A percentile compares a stretch with the other conserved stretches of the same genome.
Conservation (phyloP, 768 basidiomycete species). For the Mrakia hoshinonis region DNA sequence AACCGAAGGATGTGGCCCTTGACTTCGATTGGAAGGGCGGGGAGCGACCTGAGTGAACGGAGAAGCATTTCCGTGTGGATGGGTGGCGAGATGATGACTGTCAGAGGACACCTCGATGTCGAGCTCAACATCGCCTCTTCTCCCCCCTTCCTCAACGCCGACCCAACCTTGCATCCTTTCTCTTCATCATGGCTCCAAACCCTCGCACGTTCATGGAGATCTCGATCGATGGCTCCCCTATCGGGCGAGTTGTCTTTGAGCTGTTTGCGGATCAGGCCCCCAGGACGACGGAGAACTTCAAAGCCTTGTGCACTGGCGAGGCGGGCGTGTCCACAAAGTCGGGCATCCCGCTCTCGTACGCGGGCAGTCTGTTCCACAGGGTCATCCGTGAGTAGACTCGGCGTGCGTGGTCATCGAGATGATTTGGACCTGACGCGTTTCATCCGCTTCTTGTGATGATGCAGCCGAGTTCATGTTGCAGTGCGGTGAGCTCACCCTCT, state of each 20-base stretch:
- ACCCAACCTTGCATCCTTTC: background rate
- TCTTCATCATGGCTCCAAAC: conserved; percentile 20
- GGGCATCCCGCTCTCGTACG: conserved; percentile 71
- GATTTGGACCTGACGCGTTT: background rate
- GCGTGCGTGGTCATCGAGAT: too few relatives aligned
- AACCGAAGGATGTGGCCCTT: too few relatives aligned
- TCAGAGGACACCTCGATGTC: too few relatives aligned
- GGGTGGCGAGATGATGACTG: too few relatives aligned
- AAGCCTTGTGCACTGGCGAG: conserved; percentile 77
- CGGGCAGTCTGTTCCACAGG: conserved; percentile 45
- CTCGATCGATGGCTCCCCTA: background rate
- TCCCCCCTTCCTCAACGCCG: background rate
- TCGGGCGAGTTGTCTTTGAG: conserved; percentile 46
- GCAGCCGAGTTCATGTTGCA: conserved; percentile 64
- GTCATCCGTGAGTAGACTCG: conserved; percentile 13
- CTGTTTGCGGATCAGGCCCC: conserved; percentile 55
- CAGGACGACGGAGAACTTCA: conserved; percentile 75
- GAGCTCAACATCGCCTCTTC: background rate
- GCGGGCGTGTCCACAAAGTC: conserved; percentile 50
- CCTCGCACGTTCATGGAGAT: conserved; percentile 28
- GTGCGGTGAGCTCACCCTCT: too few relatives aligned
- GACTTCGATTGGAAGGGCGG: too few relatives aligned
- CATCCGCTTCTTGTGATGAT: background rate
- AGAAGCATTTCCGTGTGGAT: too few relatives aligned
- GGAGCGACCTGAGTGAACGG: too few relatives aligned